Conservation (phyloP, 345 rosid genomes). For the Populus tremula region DNA sequence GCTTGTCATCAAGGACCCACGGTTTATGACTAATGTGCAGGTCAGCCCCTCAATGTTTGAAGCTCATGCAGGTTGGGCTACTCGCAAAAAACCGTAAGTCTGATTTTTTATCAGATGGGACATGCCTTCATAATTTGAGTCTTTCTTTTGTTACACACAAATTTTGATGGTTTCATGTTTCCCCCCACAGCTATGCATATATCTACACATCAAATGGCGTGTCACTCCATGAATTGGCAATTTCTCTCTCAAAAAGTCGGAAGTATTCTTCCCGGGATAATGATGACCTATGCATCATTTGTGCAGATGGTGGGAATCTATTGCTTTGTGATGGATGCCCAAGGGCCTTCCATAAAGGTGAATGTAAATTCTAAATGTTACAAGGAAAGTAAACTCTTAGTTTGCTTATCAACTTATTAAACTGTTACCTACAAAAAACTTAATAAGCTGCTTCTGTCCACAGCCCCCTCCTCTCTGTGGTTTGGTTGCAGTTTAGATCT, state of each 20-base stretch:
- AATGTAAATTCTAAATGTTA: constrained; percentile 12
- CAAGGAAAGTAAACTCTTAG: background rate
- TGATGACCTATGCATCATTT: constrained; percentile 77
- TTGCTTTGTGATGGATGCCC: constrained; percentile 96
- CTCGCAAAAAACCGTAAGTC: constrained; percentile 32
- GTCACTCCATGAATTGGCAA: constrained; percentile 95
- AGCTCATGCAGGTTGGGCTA: constrained; percentile 39
- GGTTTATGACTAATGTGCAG: constrained; percentile 11
- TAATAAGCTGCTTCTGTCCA: background rate
- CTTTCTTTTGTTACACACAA: background rate
- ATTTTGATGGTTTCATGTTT: background rate
- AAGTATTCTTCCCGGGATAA: constrained; percentile 77
- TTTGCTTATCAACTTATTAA: background rate
- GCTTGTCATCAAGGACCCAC: background rate
- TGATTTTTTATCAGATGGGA: background rate
- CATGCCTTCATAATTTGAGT: background rate
- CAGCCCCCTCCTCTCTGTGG: background rate
- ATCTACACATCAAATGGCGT: constrained; percentile 96
- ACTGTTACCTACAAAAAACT: background rate
- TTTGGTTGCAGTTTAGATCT: background rate
- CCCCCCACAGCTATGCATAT: constrained; percentile 71
- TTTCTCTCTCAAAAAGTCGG: constrained; percentile 78
- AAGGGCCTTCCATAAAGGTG: constrained; percentile 96
- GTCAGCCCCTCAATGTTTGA: constrained; percentile 36
- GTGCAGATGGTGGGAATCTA: constrained; percentile 97